Evolutionary conservation across 805 yeast species (phyloP).

Genomic region (Starmerella potacharoeniae): DNA sequence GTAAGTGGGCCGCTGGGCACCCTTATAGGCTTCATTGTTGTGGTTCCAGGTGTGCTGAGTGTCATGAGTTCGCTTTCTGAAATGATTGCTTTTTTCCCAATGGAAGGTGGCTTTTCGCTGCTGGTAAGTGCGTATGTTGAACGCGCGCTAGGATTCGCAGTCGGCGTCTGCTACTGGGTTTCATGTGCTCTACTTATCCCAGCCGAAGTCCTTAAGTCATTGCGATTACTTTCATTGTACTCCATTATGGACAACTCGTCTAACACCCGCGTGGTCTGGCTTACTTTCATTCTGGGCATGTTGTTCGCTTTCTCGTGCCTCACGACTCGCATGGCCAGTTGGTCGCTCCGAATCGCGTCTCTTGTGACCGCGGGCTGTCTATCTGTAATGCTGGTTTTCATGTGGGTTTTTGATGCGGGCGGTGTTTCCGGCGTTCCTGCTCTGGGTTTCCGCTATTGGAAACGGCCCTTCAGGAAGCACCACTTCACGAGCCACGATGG

Average conservation of each 20-base stretch:
- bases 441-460: not conserved
- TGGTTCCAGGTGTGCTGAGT: slow-evolving; percentile 4
- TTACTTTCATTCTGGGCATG: slow-evolving; percentile 13
- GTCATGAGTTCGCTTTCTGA: slow-evolving; percentile 31
- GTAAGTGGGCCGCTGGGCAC: slow-evolving; percentile 18
- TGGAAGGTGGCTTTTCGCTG: slow-evolving; percentile 53
- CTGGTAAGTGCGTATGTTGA: slow-evolving; percentile 48
- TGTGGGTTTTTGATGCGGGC: slow-evolving; percentile 4
- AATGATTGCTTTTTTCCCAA: slow-evolving; percentile 42
- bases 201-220: slow-evolving; percentile 64
- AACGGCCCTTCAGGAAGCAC: not conserved
- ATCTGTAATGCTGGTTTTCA: not conserved
- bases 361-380: not conserved
- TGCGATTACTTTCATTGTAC: slow-evolving; percentile 59
- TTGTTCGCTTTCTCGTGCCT: slow-evolving; percentile 3
- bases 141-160: slow-evolving; percentile 45
- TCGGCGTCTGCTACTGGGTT: slow-evolving; percentile 39
- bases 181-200: slow-evolving; percentile 42
- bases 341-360: slow-evolving; percentile 5
- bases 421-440: not conserved
- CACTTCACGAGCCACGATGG: not conserved
- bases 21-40: slow-evolving; percentile 11
- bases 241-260: slow-evolving; percentile 34
- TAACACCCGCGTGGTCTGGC: slow-evolving; percentile 24
- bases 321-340: slow-evolving; percentile 6